Evolutionary conservation across 176 grass and related monocot species (phyloP).

Genomic region (Ensete glaucum): DNA sequence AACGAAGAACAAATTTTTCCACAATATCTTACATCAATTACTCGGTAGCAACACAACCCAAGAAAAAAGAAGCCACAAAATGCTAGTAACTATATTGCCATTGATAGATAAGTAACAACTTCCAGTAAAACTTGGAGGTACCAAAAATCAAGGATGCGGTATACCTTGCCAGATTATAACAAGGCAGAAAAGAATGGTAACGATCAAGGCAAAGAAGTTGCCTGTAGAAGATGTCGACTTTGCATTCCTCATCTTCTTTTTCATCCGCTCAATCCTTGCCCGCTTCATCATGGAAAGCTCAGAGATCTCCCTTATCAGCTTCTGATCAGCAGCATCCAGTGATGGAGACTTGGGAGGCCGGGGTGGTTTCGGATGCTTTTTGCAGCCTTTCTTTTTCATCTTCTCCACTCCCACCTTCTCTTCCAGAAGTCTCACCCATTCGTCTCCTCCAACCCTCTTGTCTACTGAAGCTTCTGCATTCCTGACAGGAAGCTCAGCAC

Average conservation of each 20-base stretch:
- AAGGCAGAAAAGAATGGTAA: conserved; percentile 85
- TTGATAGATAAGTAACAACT: background rate
- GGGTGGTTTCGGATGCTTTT: conserved; percentile 70
- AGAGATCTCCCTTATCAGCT: conserved; percentile 70
- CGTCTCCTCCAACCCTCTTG: conserved; percentile 38
- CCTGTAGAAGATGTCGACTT: conserved; percentile 41
- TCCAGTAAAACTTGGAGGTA: background rate
- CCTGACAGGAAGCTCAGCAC: conserved; percentile 21
- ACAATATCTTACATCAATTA: background rate
- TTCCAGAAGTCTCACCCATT: conserved; percentile 34
- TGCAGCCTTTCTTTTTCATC: conserved; percentile 64
- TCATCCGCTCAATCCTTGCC: conserved; percentile 91
- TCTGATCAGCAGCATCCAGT: conserved; percentile 65
- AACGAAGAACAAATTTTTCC: background rate
- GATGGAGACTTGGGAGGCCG: conserved; percentile 41
- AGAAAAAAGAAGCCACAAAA: background rate
- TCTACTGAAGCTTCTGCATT: conserved; percentile 25
- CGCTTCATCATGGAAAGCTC: conserved; percentile 71
- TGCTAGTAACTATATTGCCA: background rate
- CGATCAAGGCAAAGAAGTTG: conserved; percentile 55
- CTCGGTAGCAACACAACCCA: background rate
- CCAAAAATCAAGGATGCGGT: background rate
- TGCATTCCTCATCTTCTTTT: conserved; percentile 82
- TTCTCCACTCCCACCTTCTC: conserved; percentile 33
- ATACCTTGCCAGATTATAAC: conserved; percentile 99